Percentiles rank a stretch among this genome's conserved stretches.
phyloP scores from a whole-genome alignment of 1,284 basidiomycete genomes.

The Leccinum fuscescens region DNA sequence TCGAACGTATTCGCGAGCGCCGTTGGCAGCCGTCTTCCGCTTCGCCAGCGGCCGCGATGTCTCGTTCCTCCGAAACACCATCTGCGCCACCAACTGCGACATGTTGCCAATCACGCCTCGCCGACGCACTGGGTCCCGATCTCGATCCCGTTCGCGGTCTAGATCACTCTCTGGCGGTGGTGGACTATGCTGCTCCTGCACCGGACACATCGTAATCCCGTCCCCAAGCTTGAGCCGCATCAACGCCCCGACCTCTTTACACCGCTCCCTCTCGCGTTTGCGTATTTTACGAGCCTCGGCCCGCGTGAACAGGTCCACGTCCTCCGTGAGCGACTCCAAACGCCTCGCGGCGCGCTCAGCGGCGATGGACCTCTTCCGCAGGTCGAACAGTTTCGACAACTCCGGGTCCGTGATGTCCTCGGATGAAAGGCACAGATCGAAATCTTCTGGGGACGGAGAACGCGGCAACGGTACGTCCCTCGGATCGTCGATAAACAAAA shows the following conservation, averaged over 20 bases:
- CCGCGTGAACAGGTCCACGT: slow-evolving; percentile 41
- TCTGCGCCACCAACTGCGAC: slow-evolving; percentile 54
- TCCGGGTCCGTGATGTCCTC: slow-evolving; percentile 42
- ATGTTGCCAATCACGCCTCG: slow-evolving; percentile 37
- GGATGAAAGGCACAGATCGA: slow-evolving; percentile 37
- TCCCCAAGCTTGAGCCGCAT: slow-evolving; percentile 47
- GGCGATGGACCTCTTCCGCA: slow-evolving; percentile 39
- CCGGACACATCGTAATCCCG: slow-evolving; percentile 18
- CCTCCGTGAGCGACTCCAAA: slow-evolving; percentile 35
- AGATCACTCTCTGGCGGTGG: slow-evolving; percentile 16
- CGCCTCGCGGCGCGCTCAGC: slow-evolving; percentile 42
- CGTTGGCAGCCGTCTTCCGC: slow-evolving; percentile 24
- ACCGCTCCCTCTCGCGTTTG: slow-evolving; percentile 50
- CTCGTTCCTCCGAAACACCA: slow-evolving; percentile 50
- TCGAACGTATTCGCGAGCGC: slow-evolving; percentile 19
- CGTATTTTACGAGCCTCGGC: slow-evolving; percentile 44
- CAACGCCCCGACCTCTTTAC: slow-evolving; percentile 50
- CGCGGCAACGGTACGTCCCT: slow-evolving; percentile 40
- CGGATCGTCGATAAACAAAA: slow-evolving; percentile 43
- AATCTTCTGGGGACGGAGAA: slow-evolving; percentile 47
- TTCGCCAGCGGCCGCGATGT: slow-evolving; percentile 38
- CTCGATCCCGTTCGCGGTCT: slow-evolving; percentile 8
- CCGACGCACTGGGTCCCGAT: slow-evolving; percentile 21
- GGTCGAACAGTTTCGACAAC: slow-evolving; percentile 37
- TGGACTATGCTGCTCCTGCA: slow-evolving; percentile 18